Percentiles rank a stretch among this genome's conserved stretches.
These are phyloP conservation scores for Peronosclerospora sorghi DNA, from an alignment of 352 stramenopile genomes.

Conservation along the genomic window DNA sequence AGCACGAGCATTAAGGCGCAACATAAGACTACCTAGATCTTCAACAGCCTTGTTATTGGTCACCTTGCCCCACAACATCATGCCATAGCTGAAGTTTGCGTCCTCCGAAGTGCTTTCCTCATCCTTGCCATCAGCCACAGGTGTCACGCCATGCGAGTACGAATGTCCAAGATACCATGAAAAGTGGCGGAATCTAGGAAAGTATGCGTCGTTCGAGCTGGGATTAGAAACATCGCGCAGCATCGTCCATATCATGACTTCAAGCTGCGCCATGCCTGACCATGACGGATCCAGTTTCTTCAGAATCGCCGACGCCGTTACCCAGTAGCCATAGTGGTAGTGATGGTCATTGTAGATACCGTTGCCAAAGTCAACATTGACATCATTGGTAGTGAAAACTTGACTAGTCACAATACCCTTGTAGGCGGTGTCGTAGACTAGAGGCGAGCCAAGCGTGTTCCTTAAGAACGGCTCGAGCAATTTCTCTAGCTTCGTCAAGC, in stretches of 20 bases:
- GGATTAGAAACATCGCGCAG: slow-evolving; percentile 50
- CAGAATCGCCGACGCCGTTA: slow-evolving; percentile 40
- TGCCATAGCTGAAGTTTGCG: slow-evolving; percentile 50
- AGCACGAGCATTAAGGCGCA: slow-evolving; percentile 28
- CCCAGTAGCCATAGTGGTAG: slow-evolving; percentile 69
- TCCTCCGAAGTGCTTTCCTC: slow-evolving; percentile 59
- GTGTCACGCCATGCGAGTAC: slow-evolving; percentile 56
- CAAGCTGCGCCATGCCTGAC: slow-evolving; percentile 28
- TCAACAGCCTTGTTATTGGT: slow-evolving; percentile 25
- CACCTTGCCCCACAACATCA: slow-evolving; percentile 41
- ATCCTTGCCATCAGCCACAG: slow-evolving; percentile 54
- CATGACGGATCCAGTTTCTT: slow-evolving; percentile 32
- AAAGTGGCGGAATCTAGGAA: slow-evolving; percentile 45
- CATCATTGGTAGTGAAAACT: slow-evolving; percentile 39
- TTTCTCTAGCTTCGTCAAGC: slow-evolving; percentile 24
- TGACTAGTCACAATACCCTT: slow-evolving; percentile 42
- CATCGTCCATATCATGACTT: slow-evolving; percentile 27
- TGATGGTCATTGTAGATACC: slow-evolving; percentile 71
- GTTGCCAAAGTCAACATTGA: slow-evolving; percentile 64
- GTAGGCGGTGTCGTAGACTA: slow-evolving; percentile 49
- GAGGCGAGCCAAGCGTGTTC: slow-evolving; percentile 35
- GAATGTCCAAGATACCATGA: slow-evolving; percentile 64
- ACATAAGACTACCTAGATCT: slow-evolving; percentile 36
- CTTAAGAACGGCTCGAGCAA: slow-evolving; percentile 35
- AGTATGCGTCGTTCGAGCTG: slow-evolving; percentile 26